These are phyloP conservation scores for Haplosporangium sp. DNA, from an alignment of 371 early-diverging fungal species.

Conservation along the genomic window DNA sequence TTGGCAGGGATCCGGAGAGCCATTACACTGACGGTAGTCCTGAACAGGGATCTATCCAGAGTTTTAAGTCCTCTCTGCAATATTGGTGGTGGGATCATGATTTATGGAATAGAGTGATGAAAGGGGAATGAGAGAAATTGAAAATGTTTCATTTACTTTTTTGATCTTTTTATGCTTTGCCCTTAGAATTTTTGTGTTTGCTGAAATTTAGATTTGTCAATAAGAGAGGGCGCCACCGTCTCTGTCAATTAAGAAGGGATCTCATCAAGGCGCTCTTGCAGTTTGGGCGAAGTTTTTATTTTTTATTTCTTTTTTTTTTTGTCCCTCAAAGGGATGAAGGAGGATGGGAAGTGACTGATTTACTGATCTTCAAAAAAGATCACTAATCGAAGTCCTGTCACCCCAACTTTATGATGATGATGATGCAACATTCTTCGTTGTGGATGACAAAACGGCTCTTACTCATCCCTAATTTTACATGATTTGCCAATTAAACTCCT, in stretches of 20 bases:
- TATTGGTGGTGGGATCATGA: constrained; percentile 50
- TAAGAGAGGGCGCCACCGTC: constrained; percentile 4
- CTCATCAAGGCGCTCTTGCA: neutral
- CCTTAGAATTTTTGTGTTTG: neutral
- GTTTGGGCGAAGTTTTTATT: constrained; percentile 5
- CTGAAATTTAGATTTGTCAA: neutral
- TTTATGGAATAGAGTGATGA: neutral
- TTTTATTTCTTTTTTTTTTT: neutral
- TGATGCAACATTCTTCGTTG: neutral
- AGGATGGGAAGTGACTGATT: neutral
- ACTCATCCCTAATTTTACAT: neutral
- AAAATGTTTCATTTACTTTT: too few relatives aligned
- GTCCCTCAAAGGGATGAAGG: neutral
- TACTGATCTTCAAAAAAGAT: neutral
- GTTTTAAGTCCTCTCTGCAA: constrained; percentile 65
- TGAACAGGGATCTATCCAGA: constrained; percentile 74
- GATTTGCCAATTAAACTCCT: constrained; percentile 15
- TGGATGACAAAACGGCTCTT: neutral
- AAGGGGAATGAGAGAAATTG: neutral
- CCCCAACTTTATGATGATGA: too few relatives aligned
- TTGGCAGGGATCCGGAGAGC: constrained; percentile 78
- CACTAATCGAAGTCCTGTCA: neutral
- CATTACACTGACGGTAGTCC: constrained; percentile 61
- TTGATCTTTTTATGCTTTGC: too few relatives aligned
- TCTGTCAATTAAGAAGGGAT: constrained; percentile 14